phyloP scores from a whole-genome alignment of 164 flowering plant genomes.

The Dillenia suffruticosa region DNA sequence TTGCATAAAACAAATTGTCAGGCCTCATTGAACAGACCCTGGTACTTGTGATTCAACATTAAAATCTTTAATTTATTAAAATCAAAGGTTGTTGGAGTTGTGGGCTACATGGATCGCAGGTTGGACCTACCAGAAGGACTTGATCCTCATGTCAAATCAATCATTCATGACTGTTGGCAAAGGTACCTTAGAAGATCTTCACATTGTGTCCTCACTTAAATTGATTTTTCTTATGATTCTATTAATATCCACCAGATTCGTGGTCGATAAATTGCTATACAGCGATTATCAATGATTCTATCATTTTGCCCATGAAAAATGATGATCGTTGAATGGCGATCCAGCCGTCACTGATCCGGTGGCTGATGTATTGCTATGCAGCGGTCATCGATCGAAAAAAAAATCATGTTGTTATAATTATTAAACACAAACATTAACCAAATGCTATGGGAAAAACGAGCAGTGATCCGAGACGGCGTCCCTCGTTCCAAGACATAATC shows the following conservation, averaged over 20 bases:
- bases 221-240: too few relatives aligned
- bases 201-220: not conserved
- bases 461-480: constrained; percentile 61
- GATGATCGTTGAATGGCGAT: too few relatives aligned
- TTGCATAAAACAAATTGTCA: not conserved
- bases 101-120: constrained; percentile 85
- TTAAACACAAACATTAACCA: not conserved
- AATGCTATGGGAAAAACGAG: constrained; percentile 1
- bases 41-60: not conserved
- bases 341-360: too few relatives aligned
- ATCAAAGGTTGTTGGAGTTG: constrained; percentile 75
- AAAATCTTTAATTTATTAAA: not conserved
- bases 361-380: too few relatives aligned
- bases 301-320: too few relatives aligned
- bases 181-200: constrained; percentile 30
- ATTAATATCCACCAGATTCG: too few relatives aligned
- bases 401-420: not conserved
- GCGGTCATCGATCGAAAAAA: too few relatives aligned
- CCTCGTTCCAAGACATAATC: constrained; percentile 66
- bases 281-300: not conserved
- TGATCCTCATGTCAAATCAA: constrained; percentile 57
- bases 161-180: constrained; percentile 76
- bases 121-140: constrained; percentile 72
- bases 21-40: not conserved
- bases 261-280: not conserved